These are phyloP conservation scores for Eimeria acervulina DNA, from an alignment of 169 alveolate species.

Conservation along the genomic window DNA sequence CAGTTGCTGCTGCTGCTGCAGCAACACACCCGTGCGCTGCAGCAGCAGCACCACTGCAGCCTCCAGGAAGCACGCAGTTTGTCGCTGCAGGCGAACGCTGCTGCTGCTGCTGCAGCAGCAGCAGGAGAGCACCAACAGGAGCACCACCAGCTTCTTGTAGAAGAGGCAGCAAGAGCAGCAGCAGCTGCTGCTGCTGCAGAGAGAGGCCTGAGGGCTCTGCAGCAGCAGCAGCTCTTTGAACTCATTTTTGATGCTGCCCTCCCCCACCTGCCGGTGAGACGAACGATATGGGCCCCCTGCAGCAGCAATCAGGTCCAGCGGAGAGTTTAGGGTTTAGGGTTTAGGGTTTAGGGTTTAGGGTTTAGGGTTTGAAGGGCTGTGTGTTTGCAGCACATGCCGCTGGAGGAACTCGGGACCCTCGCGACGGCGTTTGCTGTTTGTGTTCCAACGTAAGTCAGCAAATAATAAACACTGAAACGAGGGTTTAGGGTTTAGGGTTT, in stretches of 20 bases:
- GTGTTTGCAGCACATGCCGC: conserved; percentile 30
- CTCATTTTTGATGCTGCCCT: not conserved
- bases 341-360: not conserved
- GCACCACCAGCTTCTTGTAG: not conserved
- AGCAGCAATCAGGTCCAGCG: not conserved
- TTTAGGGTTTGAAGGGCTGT: not conserved
- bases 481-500: conserved; percentile 13
- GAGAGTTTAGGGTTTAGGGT: not conserved
- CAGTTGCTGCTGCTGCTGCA: conserved; percentile 25
- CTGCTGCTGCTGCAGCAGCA: not conserved
- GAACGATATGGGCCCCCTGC: too few relatives aligned
- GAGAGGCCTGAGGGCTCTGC: not conserved
- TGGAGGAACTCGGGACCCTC: conserved; percentile 17
- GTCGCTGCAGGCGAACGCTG: not conserved
- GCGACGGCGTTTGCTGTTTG: not conserved
- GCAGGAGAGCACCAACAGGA: not conserved
- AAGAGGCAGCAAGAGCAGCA: conserved; percentile 7
- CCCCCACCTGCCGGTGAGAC: conserved; percentile 15
- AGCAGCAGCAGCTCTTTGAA: conserved; percentile 35
- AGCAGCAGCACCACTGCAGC: conserved; percentile 29
- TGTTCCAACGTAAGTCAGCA: not conserved
- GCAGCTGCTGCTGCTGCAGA: conserved; percentile 45
- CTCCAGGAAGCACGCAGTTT: conserved; percentile 14
- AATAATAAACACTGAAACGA: too few relatives aligned
- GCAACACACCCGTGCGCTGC: conserved; percentile 42